Evolutionary conservation across 345 rosid genomes (phyloP), one percentile per base, ranked within the genome.

Genomic region (Lenwebbia sp.): DNA sequence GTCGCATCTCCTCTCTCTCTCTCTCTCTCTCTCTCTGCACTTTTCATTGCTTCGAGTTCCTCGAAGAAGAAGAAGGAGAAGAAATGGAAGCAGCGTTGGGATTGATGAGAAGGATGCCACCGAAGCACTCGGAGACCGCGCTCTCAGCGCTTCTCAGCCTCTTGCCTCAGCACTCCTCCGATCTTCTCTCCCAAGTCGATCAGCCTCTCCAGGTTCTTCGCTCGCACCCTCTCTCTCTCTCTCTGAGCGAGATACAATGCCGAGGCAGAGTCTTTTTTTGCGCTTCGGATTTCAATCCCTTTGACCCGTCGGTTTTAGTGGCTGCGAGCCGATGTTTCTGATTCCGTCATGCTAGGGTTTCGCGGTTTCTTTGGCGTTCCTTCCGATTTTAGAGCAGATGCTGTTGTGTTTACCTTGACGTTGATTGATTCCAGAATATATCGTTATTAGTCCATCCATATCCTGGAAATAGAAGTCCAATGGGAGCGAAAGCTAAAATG

Each of bases 131-230:
- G 13, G 99, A 96, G 83, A 97, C 95, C 6, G 96, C 99, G 28
- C 99, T 96, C 52, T 96, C 99, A 10, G 99, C 99, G 82, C 99
- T 96, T 65, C 93, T 97, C 78, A 92, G 94, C 90, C 99, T 97
- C 84, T 52, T 96, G 83, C 99, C 99, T 75, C 91, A 93, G 65
- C 98, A 94, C 91, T 96, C 99, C 90, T 93, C 99, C 81, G 98
- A 97, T 95, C 98, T 97, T 84, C 98, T 96, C 91, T 93, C 99
- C 89, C 99, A 97, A 93, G 97, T 97, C 87, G 98, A 96, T 86
- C 98, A 94, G 90, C 99, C 99, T 85, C 99, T 97, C 82, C 99
- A 96, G 99, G 99, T 93, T 10, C 28, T 14, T 47, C 50, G 11
- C 50, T 47, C 50, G 50, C 50, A 10, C 57, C 82, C 84, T 84